Conservation (phyloP, 108 stramenopile genomes). For the Nitzschia sp. region DNA sequence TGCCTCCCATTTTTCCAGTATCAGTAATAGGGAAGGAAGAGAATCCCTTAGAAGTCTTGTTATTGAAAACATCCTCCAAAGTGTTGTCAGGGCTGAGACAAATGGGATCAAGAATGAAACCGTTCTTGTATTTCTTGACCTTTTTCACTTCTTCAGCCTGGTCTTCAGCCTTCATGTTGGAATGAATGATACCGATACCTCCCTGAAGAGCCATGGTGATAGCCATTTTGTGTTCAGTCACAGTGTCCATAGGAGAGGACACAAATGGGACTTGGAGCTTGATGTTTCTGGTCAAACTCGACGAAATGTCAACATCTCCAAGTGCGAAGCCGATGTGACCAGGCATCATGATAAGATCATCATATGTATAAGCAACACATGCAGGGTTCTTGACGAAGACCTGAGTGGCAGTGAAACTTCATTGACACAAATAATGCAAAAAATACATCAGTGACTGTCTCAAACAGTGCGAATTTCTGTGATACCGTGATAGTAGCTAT, state of each 20-base stretch:
- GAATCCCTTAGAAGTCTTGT: conserved; percentile 86
- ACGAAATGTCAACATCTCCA: conserved; percentile 90
- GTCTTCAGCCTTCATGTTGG: conserved; percentile 92
- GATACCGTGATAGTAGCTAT: too few relatives aligned
- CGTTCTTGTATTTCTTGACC: conserved; percentile 99
- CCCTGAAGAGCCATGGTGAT: conserved; percentile 99
- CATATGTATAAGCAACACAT: conserved; percentile 95
- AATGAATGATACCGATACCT: conserved; percentile 99
- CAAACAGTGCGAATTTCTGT: not conserved
- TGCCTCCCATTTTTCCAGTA: conserved; percentile 95
- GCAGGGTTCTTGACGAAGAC: conserved; percentile 76
- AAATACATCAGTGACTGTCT: not conserved
- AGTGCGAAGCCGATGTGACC: conserved; percentile 93
- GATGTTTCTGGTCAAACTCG: conserved; percentile 89
- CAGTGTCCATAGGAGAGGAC: conserved; percentile 99
- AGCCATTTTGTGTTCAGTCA: conserved; percentile 95
- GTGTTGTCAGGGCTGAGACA: conserved; percentile 92
- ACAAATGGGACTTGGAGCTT: conserved; percentile 92
- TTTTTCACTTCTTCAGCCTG: conserved; percentile 90
- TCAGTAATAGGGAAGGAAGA: conserved; percentile 98
- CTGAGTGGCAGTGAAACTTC: conserved; percentile 76
- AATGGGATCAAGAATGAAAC: conserved; percentile 98
- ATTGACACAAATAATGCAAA: not conserved
- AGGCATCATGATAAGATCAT: conserved; percentile 98
- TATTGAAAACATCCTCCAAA: conserved; percentile 81